Evolutionary conservation across 768 basidiomycete species (phyloP), one percentile per base, ranked within the genome.

Genomic region (Panaeolus papilionaceus): DNA sequence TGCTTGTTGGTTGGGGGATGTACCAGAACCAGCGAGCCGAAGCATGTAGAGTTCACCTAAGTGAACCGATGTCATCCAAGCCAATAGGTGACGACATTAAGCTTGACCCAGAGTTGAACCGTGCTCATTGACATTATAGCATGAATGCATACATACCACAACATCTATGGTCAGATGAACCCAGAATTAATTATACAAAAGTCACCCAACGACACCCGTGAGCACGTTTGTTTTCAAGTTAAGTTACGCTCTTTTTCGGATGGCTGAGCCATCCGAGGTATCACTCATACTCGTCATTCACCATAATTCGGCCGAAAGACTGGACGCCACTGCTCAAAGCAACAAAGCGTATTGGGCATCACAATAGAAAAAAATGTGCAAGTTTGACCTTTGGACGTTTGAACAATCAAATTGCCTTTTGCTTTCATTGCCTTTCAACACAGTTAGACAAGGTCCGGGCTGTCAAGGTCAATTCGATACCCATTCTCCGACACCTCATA

Each of bases 101-200:
- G 23, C 18, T 26, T 20, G 47, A 26, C 26, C 47, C 47, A 51
- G 47, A 51, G 47, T 51, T 26, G 47, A 51, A 51, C 47, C 47
- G 47, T 51, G 26, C 47, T 51, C 47, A 9, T 51, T 51, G 26
- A 51, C 26, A 26, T 23, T 51, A 6, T 18, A 44, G 42, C 42
- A 44, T 44, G 26, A 23, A 20, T 51, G 42, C 42, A 44, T 44
- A 23, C 4, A 20, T 51, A 51, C 47, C 20, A 51, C 8, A 51
- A 23, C 47, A 26, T 51, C 47, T 9, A 51, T 51, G 47, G 47
- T 51, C 47, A 51, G 47, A 51, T 51, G 47, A 51, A 26, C n/a
- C 47, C 47, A 51, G 20, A 20, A 26, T 44, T 12, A 44, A 44
- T 18, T 14, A 44, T 44, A 44, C 33, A 44, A 44, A 44, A 18